A percentile compares a stretch with the other conserved stretches of the same genome.
Evolutionary conservation across 495 filamentous ascomycete species (phyloP).

Genomic region (Beverwykella pulmonaria): DNA sequence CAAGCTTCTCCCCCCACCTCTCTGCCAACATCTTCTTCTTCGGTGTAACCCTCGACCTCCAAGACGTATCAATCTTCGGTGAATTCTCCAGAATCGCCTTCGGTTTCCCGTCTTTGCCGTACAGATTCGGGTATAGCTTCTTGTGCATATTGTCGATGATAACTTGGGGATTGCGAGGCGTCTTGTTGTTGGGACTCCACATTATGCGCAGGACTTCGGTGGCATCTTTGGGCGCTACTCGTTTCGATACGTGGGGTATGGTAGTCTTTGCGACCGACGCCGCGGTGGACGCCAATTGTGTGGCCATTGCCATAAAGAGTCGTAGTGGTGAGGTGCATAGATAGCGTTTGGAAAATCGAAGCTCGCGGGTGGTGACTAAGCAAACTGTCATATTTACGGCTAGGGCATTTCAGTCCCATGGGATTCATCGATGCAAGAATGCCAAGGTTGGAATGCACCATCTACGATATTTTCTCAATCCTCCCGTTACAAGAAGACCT

Average conservation of each 20-base stretch:
- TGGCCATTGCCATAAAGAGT: conserved; percentile 27
- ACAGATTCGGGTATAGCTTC: conserved; percentile 17
- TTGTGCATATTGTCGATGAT: conserved; percentile 10
- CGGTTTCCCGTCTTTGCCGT: not conserved
- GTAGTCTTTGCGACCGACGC: conserved; percentile 27
- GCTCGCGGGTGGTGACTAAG: not conserved
- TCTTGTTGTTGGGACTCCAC: not conserved
- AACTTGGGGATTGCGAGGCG: not conserved
- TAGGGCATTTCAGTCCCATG: not conserved
- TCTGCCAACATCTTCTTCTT: not conserved
- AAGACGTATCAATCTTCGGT: not conserved
- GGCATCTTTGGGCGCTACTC: not conserved
- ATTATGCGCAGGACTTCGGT: not conserved
- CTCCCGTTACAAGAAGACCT: too few species aligned
- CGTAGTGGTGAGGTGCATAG: not conserved
- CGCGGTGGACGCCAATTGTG: conserved; percentile 28
- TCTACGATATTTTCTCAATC: too few species aligned
- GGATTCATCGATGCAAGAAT: too few species aligned
- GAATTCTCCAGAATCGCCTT: not conserved
- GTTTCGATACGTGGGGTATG: not conserved
- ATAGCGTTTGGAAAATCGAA: conserved; percentile 2
- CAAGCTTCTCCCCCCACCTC: not conserved
- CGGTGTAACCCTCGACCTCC: not conserved
- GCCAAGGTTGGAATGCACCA: too few species aligned
- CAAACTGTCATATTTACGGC: not conserved